Conservation (phyloP, 2,329 filamentous ascomycete genomes). For the Chrysosporium queenslandicum region DNA sequence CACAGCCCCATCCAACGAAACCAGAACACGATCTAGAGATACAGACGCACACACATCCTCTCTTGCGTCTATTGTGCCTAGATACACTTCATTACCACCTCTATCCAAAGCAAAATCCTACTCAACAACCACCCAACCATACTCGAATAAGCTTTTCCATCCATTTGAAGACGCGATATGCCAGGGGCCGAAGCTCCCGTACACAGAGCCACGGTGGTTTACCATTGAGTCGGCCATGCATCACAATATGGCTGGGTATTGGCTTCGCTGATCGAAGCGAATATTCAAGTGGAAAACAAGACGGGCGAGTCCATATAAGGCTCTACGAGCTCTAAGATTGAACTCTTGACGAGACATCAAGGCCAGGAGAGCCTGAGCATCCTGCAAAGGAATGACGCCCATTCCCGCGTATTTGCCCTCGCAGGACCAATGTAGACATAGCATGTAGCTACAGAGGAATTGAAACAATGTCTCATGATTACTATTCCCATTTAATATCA, state of each 20-base stretch:
- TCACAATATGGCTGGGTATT: constrained; percentile 16
- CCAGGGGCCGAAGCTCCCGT: neutral
- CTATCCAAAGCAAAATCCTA: constrained; percentile 7
- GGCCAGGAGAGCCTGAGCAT: too few species aligned
- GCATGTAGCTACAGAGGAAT: too few species aligned
- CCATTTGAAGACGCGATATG: neutral
- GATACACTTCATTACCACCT: neutral
- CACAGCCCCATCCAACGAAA: neutral
- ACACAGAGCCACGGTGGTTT: constrained; percentile 13
- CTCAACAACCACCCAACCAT: constrained; percentile 8
- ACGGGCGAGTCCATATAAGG: too few species aligned
- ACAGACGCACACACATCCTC: neutral
- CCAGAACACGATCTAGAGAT: neutral
- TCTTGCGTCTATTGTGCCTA: neutral
- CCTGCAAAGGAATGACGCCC: too few species aligned
- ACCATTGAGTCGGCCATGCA: constrained; percentile 14
- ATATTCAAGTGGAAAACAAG: neutral
- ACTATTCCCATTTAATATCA: neutral
- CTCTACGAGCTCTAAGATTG: too few species aligned
- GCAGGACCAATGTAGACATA: too few species aligned
- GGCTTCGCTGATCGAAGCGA: constrained; percentile 14
- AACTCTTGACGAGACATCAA: too few species aligned
- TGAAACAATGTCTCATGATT: too few species aligned
- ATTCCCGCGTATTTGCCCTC: too few species aligned
- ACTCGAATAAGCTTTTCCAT: neutral